A percentile compares a stretch with the other conserved stretches of the same genome.
Evolutionary conservation across 2,329 filamentous ascomycete genomes (phyloP).

Genomic region (Pseudogymnoascus sp.): DNA sequence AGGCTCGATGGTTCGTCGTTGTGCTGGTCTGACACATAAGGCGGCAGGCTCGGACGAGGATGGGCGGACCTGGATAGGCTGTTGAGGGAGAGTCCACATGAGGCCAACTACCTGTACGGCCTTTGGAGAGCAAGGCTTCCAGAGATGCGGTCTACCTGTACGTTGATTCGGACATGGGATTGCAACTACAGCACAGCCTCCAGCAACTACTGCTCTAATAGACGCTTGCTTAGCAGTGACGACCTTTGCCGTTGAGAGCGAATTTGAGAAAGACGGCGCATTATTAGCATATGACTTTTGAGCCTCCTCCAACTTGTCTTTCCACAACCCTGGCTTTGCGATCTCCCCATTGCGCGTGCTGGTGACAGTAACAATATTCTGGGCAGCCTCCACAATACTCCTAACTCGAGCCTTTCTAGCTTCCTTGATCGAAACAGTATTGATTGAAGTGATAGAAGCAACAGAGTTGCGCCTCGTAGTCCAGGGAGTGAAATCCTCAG

Average conservation of each 20-base stretch:
- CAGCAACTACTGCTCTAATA: constrained; percentile 5
- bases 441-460: neutral
- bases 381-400: neutral
- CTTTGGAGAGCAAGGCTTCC: neutral
- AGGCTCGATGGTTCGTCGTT: constrained; percentile 15
- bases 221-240: neutral
- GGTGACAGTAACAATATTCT: neutral
- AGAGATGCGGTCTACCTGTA: neutral
- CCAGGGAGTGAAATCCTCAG: neutral
- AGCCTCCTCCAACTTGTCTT: constrained; percentile 4
- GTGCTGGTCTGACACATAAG: constrained; percentile 22
- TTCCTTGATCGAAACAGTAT: neutral
- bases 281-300: neutral
- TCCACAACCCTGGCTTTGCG: neutral
- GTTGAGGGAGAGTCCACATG: constrained; percentile 23
- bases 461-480: constrained; percentile 1
- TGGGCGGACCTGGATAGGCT: constrained; percentile 4
- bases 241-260: neutral
- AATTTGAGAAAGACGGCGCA: neutral
- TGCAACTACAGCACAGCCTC: neutral
- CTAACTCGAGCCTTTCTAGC: neutral
- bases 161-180: neutral
- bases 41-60: constrained; percentile 23
- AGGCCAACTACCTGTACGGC: constrained; percentile 13
- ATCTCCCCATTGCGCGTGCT: neutral